phyloP scores from a whole-genome alignment of 495 filamentous ascomycete genomes.

The Monascus purpureus region DNA sequence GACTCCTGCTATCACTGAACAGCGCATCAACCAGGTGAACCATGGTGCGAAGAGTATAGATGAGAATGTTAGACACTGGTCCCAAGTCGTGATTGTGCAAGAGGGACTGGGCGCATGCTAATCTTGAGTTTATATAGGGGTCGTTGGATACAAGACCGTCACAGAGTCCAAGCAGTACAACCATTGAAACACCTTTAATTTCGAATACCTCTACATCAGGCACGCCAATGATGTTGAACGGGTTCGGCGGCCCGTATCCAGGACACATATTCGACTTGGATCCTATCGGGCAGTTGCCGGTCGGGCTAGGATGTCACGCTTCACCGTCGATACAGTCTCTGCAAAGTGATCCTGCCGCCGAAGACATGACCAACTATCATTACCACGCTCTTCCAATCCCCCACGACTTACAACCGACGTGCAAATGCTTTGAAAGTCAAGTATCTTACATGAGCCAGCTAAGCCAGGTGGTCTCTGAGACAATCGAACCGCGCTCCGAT shows the following conservation, averaged over 20 bases:
- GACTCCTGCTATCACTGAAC: not conserved
- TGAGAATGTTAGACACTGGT: not conserved
- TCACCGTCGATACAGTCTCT: constrained; percentile 21
- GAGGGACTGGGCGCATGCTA: too few relatives aligned
- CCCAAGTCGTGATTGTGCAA: too few relatives aligned
- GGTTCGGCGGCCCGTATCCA: not conserved
- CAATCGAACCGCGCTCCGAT: constrained; percentile 21
- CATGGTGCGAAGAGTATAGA: not conserved
- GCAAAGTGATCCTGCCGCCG: constrained; percentile 16
- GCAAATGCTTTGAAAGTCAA: constrained; percentile 23
- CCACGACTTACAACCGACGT: constrained; percentile 9
- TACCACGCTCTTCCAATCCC: constrained; percentile 14
- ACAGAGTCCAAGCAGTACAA: not conserved
- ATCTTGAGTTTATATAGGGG: too few relatives aligned
- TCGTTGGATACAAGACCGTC: too few relatives aligned
- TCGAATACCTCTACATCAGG: not conserved
- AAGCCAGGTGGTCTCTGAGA: constrained; percentile 17
- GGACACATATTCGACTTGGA: not conserved
- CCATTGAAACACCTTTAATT: not conserved
- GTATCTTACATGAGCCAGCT: constrained; percentile 22
- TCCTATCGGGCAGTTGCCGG: constrained; percentile 2
- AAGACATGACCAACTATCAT: constrained; percentile 17
- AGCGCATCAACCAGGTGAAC: not conserved
- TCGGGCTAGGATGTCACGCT: constrained; percentile 11
- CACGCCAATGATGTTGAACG: not conserved